Conservation (phyloP, 345 rosid genomes). For the Murraya koenigii region DNA sequence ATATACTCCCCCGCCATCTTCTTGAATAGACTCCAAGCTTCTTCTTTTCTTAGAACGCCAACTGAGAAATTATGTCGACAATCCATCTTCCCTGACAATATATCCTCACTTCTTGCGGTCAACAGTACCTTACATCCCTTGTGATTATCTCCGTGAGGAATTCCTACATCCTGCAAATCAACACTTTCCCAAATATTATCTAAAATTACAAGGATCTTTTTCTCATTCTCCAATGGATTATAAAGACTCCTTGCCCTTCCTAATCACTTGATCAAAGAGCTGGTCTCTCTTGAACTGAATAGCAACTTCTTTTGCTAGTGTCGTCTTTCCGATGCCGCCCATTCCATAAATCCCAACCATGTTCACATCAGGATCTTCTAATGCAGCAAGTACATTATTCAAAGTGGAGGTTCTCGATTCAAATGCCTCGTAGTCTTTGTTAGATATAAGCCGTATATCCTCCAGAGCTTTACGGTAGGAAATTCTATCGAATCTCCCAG, state of each 20-base stretch:
- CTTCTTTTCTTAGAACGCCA: not conserved
- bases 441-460: not conserved
- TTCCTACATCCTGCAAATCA: no score
- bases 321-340: conserved; percentile 3
- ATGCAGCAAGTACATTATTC: not conserved
- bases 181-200: no score
- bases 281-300: no score
- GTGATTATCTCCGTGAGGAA: no score
- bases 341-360: conserved; percentile 19
- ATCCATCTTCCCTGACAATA: not conserved
- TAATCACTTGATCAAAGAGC: no score
- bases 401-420: conserved; percentile 16
- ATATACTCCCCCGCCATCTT: conserved; percentile 6
- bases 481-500: not conserved
- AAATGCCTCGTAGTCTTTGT: conserved; percentile 9
- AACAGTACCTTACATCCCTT: not conserved
- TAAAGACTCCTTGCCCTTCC: no score
- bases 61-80: not conserved
- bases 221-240: no score
- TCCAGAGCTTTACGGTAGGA: not conserved
- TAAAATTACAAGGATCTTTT: no score
- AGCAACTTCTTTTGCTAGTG: no score
- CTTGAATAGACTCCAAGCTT: not conserved
- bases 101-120: not conserved
- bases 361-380: conserved; percentile 1